Percentiles rank a stretch among this genome's conserved stretches.
Conservation (phyloP, 169 alveolate genomes). For the Eimeria praecox region DNA sequence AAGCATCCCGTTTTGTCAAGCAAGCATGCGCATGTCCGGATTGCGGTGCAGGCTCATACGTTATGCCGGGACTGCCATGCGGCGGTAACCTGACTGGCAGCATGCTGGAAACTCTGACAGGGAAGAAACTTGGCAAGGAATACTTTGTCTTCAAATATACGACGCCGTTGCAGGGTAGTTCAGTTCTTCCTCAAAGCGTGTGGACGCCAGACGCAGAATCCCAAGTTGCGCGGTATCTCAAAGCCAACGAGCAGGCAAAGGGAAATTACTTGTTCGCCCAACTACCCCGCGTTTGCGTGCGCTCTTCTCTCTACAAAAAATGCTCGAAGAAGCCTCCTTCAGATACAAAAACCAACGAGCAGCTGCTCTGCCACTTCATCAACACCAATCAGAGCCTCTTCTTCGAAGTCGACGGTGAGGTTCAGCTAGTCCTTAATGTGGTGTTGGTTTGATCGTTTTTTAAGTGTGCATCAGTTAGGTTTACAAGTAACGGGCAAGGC, state of each 20-base stretch:
- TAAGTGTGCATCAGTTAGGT: neutral
- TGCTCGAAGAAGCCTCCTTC: slow-evolving; percentile 44
- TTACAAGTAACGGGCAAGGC: neutral
- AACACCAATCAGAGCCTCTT: slow-evolving; percentile 23
- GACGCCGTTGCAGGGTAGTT: neutral
- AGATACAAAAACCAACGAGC: neutral
- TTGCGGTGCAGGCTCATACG: slow-evolving; percentile 42
- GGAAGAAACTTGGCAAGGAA: slow-evolving; percentile 13
- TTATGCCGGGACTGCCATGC: slow-evolving; percentile 71
- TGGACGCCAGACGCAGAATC: slow-evolving; percentile 28
- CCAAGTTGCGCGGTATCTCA: slow-evolving; percentile 28
- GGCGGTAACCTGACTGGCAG: slow-evolving; percentile 69
- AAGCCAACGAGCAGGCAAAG: neutral
- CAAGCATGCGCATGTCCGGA: neutral
- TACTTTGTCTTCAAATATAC: slow-evolving; percentile 56
- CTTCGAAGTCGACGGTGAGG: slow-evolving; percentile 66
- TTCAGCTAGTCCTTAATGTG: neutral
- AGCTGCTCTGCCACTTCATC: slow-evolving; percentile 65
- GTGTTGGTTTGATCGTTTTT: neutral
- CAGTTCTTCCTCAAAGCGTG: slow-evolving; percentile 47
- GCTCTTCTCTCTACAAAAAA: neutral
- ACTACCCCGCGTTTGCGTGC: slow-evolving; percentile 62
- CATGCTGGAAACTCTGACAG: slow-evolving; percentile 61
- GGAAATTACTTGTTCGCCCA: slow-evolving; percentile 11
- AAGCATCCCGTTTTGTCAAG: neutral